Percentiles rank a stretch among this genome's conserved stretches.
These are phyloP conservation scores for Scutellaria galericulata DNA, from an alignment of 257 asterid species.

Conservation along the genomic window DNA sequence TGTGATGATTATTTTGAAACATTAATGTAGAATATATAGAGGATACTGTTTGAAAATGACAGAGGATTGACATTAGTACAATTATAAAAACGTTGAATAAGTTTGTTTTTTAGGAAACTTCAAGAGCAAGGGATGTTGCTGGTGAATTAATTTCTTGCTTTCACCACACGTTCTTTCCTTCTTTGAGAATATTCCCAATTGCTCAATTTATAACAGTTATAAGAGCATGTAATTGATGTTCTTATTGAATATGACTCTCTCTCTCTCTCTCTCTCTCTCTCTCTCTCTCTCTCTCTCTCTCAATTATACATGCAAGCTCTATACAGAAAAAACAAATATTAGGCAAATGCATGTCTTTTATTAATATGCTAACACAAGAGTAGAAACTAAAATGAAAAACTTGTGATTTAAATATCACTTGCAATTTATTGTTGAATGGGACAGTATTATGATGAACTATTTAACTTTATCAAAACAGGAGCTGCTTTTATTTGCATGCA, in stretches of 20 bases:
- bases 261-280: too few species aligned
- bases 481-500: constrained; percentile 28
- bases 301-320: background rate
- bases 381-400: background rate
- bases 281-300: too few species aligned
- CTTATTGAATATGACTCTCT: constrained; percentile 1
- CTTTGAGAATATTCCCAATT: constrained; percentile 24
- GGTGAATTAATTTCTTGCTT: constrained; percentile 43
- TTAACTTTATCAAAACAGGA: background rate
- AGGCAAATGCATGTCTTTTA: too few species aligned
- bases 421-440: background rate
- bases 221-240: background rate
- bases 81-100: background rate
- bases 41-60: too few species aligned
- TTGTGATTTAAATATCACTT: background rate
- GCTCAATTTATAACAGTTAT: constrained; percentile 2
- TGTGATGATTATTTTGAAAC: too few species aligned
- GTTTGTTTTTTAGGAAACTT: constrained; percentile 33
- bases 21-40: too few species aligned
- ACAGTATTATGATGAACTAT: background rate
- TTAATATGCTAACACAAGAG: too few species aligned
- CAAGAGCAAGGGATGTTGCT: constrained; percentile 44
- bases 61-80: too few species aligned
- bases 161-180: constrained; percentile 26
- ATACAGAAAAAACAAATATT: too few species aligned